Evolutionary conservation across 352 stramenopile species (phyloP), one percentile per base, ranked within the genome.

Genomic region (Phytophthora idaei): DNA sequence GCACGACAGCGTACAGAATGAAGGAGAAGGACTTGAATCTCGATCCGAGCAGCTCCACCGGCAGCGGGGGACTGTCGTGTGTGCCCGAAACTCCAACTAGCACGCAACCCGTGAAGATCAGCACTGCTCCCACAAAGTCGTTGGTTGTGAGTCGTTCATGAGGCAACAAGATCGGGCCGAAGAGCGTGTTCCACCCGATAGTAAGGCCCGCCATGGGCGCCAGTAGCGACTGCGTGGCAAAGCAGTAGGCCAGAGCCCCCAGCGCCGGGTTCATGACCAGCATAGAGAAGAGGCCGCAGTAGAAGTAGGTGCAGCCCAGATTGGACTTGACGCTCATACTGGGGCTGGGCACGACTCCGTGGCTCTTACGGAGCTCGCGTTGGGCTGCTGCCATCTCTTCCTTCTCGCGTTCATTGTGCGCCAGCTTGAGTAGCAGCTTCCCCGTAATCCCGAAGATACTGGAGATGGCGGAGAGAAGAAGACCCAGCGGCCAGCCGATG

Each of bases 151-250:
- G 76, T 0, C 77, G 81, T 52, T 92, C 84, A 55, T 90, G 77
- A 5, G 83, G 81, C 15, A 94, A 67, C 29, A 94, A 48, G 3
- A 90, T 80, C 9, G 86, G 86, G 2, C 82, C 85, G 44, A 94
- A 78, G 27, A 93, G 71, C 46, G 85, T 92, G 68, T 94, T 94
- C 86, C 86, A 94, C 28, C 83, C 83, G 58, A 94, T 90, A 8
- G 84, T 92, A 49, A 94, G 77, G 1, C 86, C 86, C 10, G 82
- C 84, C 86, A 94, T 94, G 0, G 86, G 86, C n/a, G 86, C 84
- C 14, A 94, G 69, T 12, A 94, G 70, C 47, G 86, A 94, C 66
- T 92, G 86, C 27, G 86, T 87, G 21, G 86, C 86, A 50, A 93
- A 94, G 56, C 81, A 89, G 64, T 91, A 92, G 28, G 83, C 84